These are phyloP conservation scores for Pichia sp. DNA, from an alignment of 1,139 yeast genomes.

Conservation along the genomic window DNA sequence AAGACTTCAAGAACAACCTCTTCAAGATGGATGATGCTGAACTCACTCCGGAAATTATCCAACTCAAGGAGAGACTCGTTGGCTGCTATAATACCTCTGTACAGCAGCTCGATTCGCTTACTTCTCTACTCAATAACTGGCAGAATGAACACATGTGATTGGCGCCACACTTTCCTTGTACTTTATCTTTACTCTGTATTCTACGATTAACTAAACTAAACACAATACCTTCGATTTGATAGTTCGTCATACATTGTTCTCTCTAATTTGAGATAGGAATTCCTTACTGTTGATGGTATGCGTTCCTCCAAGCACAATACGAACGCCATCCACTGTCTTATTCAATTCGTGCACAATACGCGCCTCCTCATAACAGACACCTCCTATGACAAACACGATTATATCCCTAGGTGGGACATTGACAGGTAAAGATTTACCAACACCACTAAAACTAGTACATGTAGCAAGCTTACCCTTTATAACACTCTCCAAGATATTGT, in stretches of 20 bases:
- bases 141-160: slow-evolving; percentile 41
- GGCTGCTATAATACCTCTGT: slow-evolving; percentile 53
- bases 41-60: slow-evolving; percentile 22
- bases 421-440: slow-evolving; percentile 9
- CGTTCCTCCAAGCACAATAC: slow-evolving; percentile 74
- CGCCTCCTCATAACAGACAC: slow-evolving; percentile 89
- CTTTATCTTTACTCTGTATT: neutral
- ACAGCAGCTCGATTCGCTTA: slow-evolving; percentile 58
- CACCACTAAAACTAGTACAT: slow-evolving; percentile 6
- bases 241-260: no score
- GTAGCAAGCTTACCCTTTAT: slow-evolving; percentile 41
- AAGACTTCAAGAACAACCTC: slow-evolving; percentile 37
- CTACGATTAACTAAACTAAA: neutral
- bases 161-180: neutral
- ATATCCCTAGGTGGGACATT: slow-evolving; percentile 57
- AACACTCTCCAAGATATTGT: slow-evolving; percentile 41
- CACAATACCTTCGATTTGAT: no score
- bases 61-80: slow-evolving; percentile 30
- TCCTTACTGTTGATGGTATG: slow-evolving; percentile 50
- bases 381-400: slow-evolving; percentile 79
- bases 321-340: slow-evolving; percentile 38
- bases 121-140: slow-evolving; percentile 67
- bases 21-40: slow-evolving; percentile 16
- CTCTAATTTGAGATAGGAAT: slow-evolving; percentile 42
- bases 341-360: slow-evolving; percentile 72